Base-by-base conservation (phyloP, 306 rosid genomes). In the Abrus pulchellus region DNA sequence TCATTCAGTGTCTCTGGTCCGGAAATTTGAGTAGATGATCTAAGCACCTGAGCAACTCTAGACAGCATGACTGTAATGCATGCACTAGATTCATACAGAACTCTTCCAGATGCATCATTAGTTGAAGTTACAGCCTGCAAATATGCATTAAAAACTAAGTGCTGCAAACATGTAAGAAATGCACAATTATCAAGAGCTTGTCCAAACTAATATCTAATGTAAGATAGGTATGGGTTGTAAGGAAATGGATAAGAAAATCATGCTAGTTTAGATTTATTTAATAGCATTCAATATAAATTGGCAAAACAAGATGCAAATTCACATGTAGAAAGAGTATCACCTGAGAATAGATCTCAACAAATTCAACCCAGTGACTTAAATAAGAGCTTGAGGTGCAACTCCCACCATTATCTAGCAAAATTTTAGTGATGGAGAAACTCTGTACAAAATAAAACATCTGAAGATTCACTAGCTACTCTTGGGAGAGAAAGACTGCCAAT, bases 381-480 rank as follows among this genome's bases (percentile, higher is more conserved):
- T 83, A 88, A 67, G 95, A 89, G 84, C 88, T 84, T 68, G 83
- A 83, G 64, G 45, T 66, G 76, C 80, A 86, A 85, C 83, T 84
- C 81, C 90, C 93, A 48, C 68, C 82, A 80, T 49, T 86, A 73
- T 91, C 94, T 30, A 95, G 86, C 86, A 95, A 81, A 83, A 88
- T n/a, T 89, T 90, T 93, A 68, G 87, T 72, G 79, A 95, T 57
- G 52, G 94, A 84, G 85, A 93, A 95, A 85, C 96, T 80, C 99
- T 95, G 89, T 87, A 90, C 75, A 63, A 75, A 74, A 65, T 55
- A 68, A 45, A 72, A 80, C 32, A 28, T 27, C 27, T 47, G 34
- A 78, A 72, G 56, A 81, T 83, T 53, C 34, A 77, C 76, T 60
- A 81, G 82, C 73, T 56, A 28, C 41, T 40, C 59, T 13, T 9